Conservation (phyloP, 352 stramenopile genomes). For the Globisporangium emineosum region DNA sequence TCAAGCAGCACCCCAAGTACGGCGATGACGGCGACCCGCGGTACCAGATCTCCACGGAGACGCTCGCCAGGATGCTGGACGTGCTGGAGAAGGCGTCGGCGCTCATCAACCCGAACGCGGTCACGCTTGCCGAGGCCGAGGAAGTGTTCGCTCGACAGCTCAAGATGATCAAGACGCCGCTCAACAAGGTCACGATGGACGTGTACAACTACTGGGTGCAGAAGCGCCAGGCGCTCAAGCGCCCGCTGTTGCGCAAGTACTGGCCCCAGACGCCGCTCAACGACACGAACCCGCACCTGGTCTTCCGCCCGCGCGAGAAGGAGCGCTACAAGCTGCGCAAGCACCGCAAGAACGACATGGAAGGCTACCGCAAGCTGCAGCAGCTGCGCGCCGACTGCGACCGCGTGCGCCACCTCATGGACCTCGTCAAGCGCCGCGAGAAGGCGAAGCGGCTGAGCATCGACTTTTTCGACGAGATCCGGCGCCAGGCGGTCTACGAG, state of each 20-base stretch:
- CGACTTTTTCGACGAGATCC: conserved; percentile 77
- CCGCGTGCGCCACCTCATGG: conserved; percentile 74
- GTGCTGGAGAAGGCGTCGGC: conserved; percentile 83
- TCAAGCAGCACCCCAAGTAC: conserved; percentile 80
- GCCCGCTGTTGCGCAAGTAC: conserved; percentile 93
- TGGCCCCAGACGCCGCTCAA: conserved; percentile 95
- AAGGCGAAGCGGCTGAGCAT: conserved; percentile 79
- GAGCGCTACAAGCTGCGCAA: conserved; percentile 96
- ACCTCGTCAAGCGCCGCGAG: conserved; percentile 86
- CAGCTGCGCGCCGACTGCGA: conserved; percentile 93
- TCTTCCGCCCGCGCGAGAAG: conserved; percentile 98
- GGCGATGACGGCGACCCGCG: conserved; percentile 74
- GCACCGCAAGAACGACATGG: conserved; percentile 96
- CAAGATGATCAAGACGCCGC: conserved; percentile 58
- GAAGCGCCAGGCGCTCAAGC: conserved; percentile 90
- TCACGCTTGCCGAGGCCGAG: conserved; percentile 71
- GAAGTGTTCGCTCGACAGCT: conserved; percentile 71
- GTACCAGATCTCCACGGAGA: conserved; percentile 67
- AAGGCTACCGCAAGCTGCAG: conserved; percentile 93
- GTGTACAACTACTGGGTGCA: conserved; percentile 96
- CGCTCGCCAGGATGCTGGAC: conserved; percentile 82
- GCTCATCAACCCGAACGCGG: conserved; percentile 71
- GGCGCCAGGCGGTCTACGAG: conserved; percentile 60
- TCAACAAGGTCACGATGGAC: conserved; percentile 73
- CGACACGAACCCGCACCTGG: conserved; percentile 97